phyloP scores from a whole-genome alignment of 2,329 filamentous ascomycete genomes.

The Cladosporium sp. region DNA sequence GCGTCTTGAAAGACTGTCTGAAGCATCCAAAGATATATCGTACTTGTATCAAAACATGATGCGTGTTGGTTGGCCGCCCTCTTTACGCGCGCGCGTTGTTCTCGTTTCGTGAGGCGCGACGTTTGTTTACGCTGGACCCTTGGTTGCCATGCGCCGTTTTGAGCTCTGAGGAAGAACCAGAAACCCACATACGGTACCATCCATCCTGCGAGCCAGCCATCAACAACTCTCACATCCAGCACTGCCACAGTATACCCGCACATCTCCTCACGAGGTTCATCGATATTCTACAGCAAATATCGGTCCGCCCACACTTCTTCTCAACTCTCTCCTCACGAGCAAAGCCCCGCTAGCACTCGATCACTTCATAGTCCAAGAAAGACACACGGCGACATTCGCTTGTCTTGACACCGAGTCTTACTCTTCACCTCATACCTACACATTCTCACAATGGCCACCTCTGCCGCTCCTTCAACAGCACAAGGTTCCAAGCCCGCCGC shows the following conservation, averaged over 20 bases:
- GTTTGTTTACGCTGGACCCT: slow-evolving; percentile 13
- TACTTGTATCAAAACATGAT: background rate
- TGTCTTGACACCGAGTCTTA: background rate
- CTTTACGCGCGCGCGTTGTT: background rate
- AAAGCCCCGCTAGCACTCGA: slow-evolving; percentile 18
- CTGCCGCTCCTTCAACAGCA: slow-evolving; percentile 33
- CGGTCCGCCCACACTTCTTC: background rate
- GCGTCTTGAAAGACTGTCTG: background rate
- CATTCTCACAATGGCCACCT: slow-evolving; percentile 24
- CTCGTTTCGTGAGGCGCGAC: background rate
- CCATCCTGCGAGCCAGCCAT: slow-evolving; percentile 3
- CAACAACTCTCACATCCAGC: background rate
- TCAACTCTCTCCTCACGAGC: slow-evolving; percentile 2
- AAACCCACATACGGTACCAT: background rate
- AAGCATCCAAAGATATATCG: background rate
- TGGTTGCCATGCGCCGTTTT: slow-evolving; percentile 9
- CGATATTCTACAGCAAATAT: slow-evolving; percentile 7
- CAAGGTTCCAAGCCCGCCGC: slow-evolving; percentile 34
- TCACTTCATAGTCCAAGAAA: slow-evolving; percentile 1
- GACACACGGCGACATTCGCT: slow-evolving; percentile 10
- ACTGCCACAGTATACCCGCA: background rate
- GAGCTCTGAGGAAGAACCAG: slow-evolving; percentile 1
- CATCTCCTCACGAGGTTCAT: background rate
- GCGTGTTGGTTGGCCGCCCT: background rate
- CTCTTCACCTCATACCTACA: background rate